Percentiles rank a stretch among this genome's conserved stretches.
Conservation (phyloP, 495 filamentous ascomycete species). For the Aspergillus saccharolyticus region DNA sequence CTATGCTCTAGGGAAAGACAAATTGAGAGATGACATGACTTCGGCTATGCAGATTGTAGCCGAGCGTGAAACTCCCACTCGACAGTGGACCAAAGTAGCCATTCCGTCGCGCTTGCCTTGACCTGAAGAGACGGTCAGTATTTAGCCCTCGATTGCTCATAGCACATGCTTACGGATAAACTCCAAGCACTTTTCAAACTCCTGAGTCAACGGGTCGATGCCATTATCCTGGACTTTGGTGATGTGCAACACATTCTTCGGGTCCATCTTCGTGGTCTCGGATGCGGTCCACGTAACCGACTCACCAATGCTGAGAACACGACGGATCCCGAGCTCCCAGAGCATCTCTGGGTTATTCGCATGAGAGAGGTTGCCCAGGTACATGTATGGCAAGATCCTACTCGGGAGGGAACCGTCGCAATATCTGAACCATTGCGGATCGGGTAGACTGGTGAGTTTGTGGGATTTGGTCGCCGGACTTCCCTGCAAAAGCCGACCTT, state of each 20-base stretch:
- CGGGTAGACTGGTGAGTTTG: slow-evolving; percentile 31
- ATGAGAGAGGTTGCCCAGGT: slow-evolving; percentile 85
- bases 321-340: slow-evolving; percentile 70
- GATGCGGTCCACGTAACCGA: slow-evolving; percentile 70
- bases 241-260: slow-evolving; percentile 71
- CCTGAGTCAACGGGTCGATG: slow-evolving; percentile 82
- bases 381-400: slow-evolving; percentile 88
- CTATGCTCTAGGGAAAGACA: slow-evolving; percentile 92
- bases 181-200: slow-evolving; percentile 80
- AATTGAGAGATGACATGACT: slow-evolving; percentile 73
- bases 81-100: slow-evolving; percentile 94
- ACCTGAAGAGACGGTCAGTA: slow-evolving; percentile 41
- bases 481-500: slow-evolving; percentile 63
- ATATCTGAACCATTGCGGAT: slow-evolving; percentile 73
- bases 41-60: slow-evolving; percentile 98
- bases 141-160: background rate
- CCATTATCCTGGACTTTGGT: slow-evolving; percentile 93
- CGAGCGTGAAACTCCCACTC: slow-evolving; percentile 89
- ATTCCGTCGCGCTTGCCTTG: slow-evolving; percentile 66
- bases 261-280: slow-evolving; percentile 62
- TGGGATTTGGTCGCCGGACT: slow-evolving; percentile 30
- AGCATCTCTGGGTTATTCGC: slow-evolving; percentile 89
- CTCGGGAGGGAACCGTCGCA: slow-evolving; percentile 91
- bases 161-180: slow-evolving; percentile 83
- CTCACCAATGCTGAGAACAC: slow-evolving; percentile 93